Evolutionary conservation across 371 early-diverging fungal genomes (phyloP).

Genomic region (Mortierella sp.): DNA sequence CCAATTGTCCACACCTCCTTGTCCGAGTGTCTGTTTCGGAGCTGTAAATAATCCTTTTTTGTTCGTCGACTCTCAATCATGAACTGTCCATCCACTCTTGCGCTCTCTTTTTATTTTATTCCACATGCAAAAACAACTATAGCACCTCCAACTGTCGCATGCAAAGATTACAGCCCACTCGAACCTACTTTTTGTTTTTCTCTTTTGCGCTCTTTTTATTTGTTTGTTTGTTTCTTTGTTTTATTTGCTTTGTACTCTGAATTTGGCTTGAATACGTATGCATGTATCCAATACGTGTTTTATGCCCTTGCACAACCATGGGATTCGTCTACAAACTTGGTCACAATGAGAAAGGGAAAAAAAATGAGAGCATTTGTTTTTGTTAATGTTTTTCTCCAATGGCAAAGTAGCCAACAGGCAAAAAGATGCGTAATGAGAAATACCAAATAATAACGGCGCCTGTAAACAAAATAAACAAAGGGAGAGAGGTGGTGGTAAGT

Average conservation of each 20-base stretch:
- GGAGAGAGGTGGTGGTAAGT: not conserved
- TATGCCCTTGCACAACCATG: slow-evolving; percentile 8
- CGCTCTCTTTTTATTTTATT: not conserved
- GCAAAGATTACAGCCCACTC: slow-evolving; percentile 5
- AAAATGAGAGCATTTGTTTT: slow-evolving; percentile 9
- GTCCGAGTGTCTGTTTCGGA: not conserved
- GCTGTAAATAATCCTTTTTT: not conserved
- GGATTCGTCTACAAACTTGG: slow-evolving; percentile 18
- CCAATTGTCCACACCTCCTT: not conserved
- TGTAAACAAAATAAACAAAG: not conserved
- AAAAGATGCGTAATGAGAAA: slow-evolving; percentile 7
- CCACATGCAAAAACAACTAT: not conserved
- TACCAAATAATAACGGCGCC: not conserved
- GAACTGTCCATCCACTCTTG: not conserved
- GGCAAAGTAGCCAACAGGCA: not conserved
- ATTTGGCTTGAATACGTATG: not conserved
- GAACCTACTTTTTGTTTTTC: not conserved
- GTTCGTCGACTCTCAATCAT: not conserved
- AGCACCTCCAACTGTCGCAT: not conserved
- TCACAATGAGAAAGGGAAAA: not conserved
- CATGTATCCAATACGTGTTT: not conserved
- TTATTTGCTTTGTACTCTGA: not conserved
- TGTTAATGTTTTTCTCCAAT: not conserved
- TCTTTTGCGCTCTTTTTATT: not conserved
- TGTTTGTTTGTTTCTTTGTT: too few relatives aligned